These are phyloP conservation scores for Scytalidium lignicola DNA, from an alignment of 2,329 filamentous ascomycete genomes.

Conservation along the genomic window DNA sequence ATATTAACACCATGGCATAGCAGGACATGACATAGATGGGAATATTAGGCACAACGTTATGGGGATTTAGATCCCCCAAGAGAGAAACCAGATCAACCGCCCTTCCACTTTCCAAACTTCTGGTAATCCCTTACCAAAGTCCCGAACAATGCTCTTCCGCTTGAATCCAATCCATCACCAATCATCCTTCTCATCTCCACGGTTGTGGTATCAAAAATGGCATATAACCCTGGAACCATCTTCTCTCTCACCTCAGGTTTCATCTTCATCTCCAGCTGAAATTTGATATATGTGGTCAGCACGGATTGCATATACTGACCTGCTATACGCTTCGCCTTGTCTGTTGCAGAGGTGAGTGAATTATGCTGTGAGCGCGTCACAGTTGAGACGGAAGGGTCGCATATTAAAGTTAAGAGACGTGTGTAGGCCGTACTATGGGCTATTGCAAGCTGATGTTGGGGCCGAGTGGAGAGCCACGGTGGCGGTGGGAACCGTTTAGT, in stretches of 20 bases:
- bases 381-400: constrained; percentile 52
- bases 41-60: no score
- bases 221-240: constrained; percentile 52
- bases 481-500: constrained; percentile 21
- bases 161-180: constrained; percentile 54
- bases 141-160: constrained; percentile 53
- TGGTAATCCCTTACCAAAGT: constrained; percentile 55
- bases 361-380: constrained; percentile 39
- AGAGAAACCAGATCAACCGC: constrained; percentile 1
- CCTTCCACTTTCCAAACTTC: constrained; percentile 59
- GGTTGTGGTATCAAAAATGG: constrained; percentile 53
- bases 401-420: constrained; percentile 53
- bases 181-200: constrained; percentile 50
- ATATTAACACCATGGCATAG: no score
- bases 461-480: constrained; percentile 31
- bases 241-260: constrained; percentile 46
- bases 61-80: no score
- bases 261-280: constrained; percentile 53
- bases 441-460: constrained; percentile 25
- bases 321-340: constrained; percentile 55
- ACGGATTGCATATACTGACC: constrained; percentile 58
- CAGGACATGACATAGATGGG: no score
- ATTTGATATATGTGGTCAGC: constrained; percentile 53
- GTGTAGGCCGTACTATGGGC: constrained; percentile 47
- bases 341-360: constrained; percentile 54